phyloP scores from a whole-genome alignment of 1,284 basidiomycete genomes.

The Takashimella koratensis region DNA sequence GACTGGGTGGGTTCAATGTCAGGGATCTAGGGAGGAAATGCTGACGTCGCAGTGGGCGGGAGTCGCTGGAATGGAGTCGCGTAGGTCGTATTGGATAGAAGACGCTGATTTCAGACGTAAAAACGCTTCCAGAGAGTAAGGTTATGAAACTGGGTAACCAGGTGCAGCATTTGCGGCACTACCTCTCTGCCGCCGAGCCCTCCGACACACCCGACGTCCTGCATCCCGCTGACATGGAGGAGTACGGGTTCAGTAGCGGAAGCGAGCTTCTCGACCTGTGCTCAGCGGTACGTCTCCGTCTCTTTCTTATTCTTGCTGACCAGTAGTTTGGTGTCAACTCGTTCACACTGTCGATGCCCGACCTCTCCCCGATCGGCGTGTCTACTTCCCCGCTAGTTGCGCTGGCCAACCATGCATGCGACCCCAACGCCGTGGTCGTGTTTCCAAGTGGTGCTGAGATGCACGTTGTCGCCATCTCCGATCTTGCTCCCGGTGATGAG shows the following conservation, averaged over 20 bases:
- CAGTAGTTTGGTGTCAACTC: slow-evolving; percentile 79
- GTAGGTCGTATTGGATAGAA: slow-evolving; percentile 51
- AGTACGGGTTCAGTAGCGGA: slow-evolving; percentile 35
- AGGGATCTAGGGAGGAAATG: background rate
- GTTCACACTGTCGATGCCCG: slow-evolving; percentile 72
- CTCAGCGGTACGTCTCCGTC: slow-evolving; percentile 29
- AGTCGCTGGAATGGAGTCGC: slow-evolving; percentile 68
- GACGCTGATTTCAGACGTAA: slow-evolving; percentile 10
- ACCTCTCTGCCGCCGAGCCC: slow-evolving; percentile 25
- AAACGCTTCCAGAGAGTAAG: slow-evolving; percentile 11
- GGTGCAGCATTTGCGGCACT: slow-evolving; percentile 39
- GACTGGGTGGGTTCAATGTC: slow-evolving; percentile 61
- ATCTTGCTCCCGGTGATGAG: slow-evolving; percentile 66
- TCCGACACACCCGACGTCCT: slow-evolving; percentile 7
- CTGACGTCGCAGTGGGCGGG: slow-evolving; percentile 56
- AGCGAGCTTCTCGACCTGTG: slow-evolving; percentile 38
- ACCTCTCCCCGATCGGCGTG: slow-evolving; percentile 72
- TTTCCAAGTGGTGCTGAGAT: slow-evolving; percentile 64
- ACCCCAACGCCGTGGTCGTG: slow-evolving; percentile 83
- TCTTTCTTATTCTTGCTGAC: background rate
- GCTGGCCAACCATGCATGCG: slow-evolving; percentile 85
- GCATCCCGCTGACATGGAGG: slow-evolving; percentile 33
- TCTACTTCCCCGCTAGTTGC: slow-evolving; percentile 73
- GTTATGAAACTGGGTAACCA: slow-evolving; percentile 35
- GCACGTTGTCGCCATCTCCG: slow-evolving; percentile 65